Evolutionary conservation across 192 early-diverging fungal species (phyloP).

Genomic region (Chytriomyces hyalinus): DNA sequence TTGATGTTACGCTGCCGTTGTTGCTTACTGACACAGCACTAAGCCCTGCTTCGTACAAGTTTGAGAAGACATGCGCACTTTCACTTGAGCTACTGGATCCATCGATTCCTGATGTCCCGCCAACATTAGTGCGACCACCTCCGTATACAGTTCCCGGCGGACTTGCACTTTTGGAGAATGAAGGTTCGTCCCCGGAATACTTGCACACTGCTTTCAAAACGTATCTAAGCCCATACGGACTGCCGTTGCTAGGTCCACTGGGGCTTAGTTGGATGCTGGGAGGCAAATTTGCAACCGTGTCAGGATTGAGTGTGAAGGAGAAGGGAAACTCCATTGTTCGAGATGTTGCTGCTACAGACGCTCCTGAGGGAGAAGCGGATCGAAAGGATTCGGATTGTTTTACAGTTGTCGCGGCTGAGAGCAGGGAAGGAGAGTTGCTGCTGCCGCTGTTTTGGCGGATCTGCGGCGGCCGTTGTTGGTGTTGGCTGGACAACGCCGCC

Average conservation of each 20-base stretch:
- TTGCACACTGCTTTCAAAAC: background rate
- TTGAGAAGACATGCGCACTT: background rate
- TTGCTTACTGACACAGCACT: too few species aligned
- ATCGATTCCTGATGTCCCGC: background rate
- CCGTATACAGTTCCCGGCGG: background rate
- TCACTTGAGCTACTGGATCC: background rate
- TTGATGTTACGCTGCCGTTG: too few species aligned
- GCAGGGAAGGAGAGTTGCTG: too few species aligned
- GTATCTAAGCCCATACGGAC: constrained; percentile 21
- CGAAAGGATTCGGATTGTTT: too few species aligned
- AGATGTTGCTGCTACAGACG: background rate
- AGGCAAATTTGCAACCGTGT: background rate
- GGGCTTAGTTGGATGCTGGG: constrained; percentile 18
- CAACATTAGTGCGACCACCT: background rate
- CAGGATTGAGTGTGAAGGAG: constrained; percentile 10
- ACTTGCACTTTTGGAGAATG: background rate
- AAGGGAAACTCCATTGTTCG: constrained; percentile 12
- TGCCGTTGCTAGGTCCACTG: background rate
- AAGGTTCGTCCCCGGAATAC: background rate
- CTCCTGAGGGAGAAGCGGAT: background rate
- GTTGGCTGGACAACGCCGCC: too few species aligned
- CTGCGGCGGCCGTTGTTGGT: too few species aligned
- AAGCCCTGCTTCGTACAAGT: too few species aligned
- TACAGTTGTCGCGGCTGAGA: too few species aligned
- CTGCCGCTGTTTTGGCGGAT: too few species aligned